Conservation (phyloP, 805 yeast genomes). For the Suhomyces prunicola region DNA sequence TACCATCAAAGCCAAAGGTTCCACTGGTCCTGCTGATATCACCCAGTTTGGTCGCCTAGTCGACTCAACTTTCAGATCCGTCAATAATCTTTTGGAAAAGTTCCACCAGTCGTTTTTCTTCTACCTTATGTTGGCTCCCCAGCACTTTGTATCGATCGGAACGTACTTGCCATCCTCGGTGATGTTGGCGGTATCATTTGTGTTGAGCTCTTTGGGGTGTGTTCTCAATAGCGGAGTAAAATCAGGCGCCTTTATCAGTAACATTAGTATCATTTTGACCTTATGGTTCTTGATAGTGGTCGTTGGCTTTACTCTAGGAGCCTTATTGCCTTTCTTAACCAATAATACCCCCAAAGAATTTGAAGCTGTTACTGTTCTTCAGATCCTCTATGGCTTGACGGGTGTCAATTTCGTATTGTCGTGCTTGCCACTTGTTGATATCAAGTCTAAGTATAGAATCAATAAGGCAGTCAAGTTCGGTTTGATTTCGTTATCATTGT, state of each 20-base stretch:
- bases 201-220: constrained; percentile 62
- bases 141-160: constrained; percentile 85
- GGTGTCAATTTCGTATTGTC: constrained; percentile 12
- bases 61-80: constrained; percentile 83
- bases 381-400: constrained; percentile 17
- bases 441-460: constrained; percentile 11
- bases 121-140: constrained; percentile 76
- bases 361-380: constrained; percentile 11
- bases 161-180: constrained; percentile 88
- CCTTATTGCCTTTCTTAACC: constrained; percentile 25
- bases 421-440: constrained; percentile 9
- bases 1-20: constrained; percentile 68
- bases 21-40: constrained; percentile 61
- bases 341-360: constrained; percentile 9
- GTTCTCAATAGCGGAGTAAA: constrained; percentile 44
- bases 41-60: constrained; percentile 89
- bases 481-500: constrained; percentile 47
- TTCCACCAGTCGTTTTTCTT: constrained; percentile 97
- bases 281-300: constrained; percentile 28
- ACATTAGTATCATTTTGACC: constrained; percentile 22
- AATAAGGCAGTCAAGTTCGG: constrained; percentile 22
- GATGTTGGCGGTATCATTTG: constrained; percentile 63
- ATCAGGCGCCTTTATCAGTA: constrained; percentile 16
- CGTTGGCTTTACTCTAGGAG: constrained; percentile 19
- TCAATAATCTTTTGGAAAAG: constrained; percentile 88